Percentiles rank a stretch among this genome's conserved stretches.
phyloP scores from a whole-genome alignment of 192 early-diverging fungal species.

The Umbelopsis ramanniana region DNA sequence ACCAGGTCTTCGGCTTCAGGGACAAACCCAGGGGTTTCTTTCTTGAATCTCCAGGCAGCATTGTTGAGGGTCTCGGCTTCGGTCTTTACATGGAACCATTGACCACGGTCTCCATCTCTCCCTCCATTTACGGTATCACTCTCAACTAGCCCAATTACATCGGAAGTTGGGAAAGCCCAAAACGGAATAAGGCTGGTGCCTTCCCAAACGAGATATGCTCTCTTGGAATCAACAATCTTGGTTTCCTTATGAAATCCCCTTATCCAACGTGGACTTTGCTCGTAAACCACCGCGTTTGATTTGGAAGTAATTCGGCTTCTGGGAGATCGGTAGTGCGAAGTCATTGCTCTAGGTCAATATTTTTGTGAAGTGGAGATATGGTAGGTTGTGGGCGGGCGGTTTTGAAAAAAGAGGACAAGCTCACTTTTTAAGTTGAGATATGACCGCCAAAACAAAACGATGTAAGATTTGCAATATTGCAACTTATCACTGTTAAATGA shows the following conservation, averaged over 20 bases:
- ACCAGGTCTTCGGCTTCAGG: not conserved
- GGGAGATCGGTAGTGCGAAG: not conserved
- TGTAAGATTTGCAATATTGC: not conserved
- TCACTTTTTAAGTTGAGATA: not conserved
- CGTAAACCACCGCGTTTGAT: not conserved
- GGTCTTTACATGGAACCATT: slow-evolving; percentile 1
- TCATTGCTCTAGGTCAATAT: not conserved
- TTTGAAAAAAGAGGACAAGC: not conserved
- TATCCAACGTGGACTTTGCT: slow-evolving; percentile 11
- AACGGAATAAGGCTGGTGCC: slow-evolving; percentile 9
- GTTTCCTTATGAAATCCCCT: not conserved
- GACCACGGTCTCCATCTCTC: not conserved
- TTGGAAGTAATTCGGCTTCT: not conserved
- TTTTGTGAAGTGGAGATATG: not conserved
- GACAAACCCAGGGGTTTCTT: not conserved
- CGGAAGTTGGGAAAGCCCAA: slow-evolving; percentile 6
- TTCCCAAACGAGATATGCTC: slow-evolving; percentile 16
- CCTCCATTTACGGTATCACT: not conserved
- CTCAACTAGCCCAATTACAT: not conserved
- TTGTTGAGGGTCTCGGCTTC: not conserved
- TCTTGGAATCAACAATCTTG: slow-evolving; percentile 6
- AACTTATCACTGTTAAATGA: slow-evolving; percentile 1
- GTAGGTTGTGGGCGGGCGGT: not conserved
- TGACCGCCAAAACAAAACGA: not conserved
- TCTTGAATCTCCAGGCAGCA: not conserved